Conservation (phyloP, 2,329 filamentous ascomycete genomes). For the Furcasterigmium sp. region DNA sequence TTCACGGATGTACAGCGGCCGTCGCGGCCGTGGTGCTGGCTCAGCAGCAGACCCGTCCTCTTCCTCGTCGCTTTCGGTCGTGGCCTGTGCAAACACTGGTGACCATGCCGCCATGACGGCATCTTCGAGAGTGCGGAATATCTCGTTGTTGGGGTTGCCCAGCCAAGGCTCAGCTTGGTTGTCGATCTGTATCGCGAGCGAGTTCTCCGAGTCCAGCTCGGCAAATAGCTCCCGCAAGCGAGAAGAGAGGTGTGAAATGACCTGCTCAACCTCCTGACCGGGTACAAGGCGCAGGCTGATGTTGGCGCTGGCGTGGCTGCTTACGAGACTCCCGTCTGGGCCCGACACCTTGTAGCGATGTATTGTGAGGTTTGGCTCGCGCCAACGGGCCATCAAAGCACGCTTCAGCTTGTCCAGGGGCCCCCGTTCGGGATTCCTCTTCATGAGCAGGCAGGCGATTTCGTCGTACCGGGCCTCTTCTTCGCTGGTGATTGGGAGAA, state of each 20-base stretch:
- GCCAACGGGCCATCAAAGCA: conserved; percentile 89
- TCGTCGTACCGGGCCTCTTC: conserved; percentile 80
- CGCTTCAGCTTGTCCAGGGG: conserved; percentile 68
- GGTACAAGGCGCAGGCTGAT: conserved; percentile 90
- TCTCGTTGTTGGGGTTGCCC: conserved; percentile 82
- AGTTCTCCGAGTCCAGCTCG: conserved; percentile 73
- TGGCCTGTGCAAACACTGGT: conserved; percentile 35
- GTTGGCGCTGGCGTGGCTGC: conserved; percentile 79
- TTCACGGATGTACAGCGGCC: conserved; percentile 89
- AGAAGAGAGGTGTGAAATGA: conserved; percentile 60
- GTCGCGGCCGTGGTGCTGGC: conserved; percentile 32
- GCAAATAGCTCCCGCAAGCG: conserved; percentile 70
- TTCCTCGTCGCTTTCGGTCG: conserved; percentile 10
- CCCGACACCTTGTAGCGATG: conserved; percentile 91
- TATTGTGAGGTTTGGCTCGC: conserved; percentile 89
- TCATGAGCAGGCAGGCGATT: conserved; percentile 72
- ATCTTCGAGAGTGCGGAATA: conserved; percentile 82
- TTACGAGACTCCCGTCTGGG: conserved; percentile 87
- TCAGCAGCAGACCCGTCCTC: conserved; percentile 10
- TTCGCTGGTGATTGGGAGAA: conserved; percentile 67
- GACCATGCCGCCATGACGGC: conserved; percentile 85
- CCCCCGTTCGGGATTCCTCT: conserved; percentile 57
- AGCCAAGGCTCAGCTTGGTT: conserved; percentile 96
- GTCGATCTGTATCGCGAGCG: conserved; percentile 75
- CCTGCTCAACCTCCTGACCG: conserved; percentile 79